Conservation (phyloP, 2,329 filamentous ascomycete genomes). For the Pseudophaeomoniella oleicola region DNA sequence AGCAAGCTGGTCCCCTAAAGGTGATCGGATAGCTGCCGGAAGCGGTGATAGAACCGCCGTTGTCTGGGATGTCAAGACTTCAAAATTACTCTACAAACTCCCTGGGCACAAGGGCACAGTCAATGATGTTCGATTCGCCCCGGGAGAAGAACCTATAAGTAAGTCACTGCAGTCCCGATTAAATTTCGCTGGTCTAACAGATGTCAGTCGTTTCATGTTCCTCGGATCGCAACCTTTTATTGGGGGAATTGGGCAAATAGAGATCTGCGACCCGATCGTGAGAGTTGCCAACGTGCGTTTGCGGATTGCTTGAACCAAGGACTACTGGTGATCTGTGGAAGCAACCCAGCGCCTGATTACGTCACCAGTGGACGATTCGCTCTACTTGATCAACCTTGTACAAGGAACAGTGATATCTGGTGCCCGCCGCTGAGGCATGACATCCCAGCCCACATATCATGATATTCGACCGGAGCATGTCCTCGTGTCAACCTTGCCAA, state of each 20-base stretch:
- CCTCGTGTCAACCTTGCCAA: no score
- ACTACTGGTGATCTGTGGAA: no score
- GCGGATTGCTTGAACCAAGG: no score
- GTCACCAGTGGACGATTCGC: no score
- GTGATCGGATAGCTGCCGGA: slow-evolving; percentile 76
- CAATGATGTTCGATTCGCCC: slow-evolving; percentile 85
- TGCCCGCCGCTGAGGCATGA: no score
- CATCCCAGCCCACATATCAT: no score
- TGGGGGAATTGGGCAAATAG: slow-evolving; percentile 48
- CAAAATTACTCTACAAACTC: slow-evolving; percentile 84
- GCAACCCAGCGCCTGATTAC: no score
- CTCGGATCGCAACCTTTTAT: slow-evolving; percentile 71
- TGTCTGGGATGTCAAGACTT: slow-evolving; percentile 79
- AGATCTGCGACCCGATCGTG: no score
- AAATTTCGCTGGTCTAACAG: slow-evolving; percentile 9
- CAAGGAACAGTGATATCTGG: no score
- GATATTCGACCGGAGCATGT: no score
- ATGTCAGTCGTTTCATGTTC: slow-evolving; percentile 67
- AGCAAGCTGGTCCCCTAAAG: slow-evolving; percentile 77
- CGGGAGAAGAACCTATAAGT: slow-evolving; percentile 74
- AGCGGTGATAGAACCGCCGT: slow-evolving; percentile 83
- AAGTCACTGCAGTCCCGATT: slow-evolving; percentile 29
- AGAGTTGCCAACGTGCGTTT: no score
- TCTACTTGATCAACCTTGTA: no score
- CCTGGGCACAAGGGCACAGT: slow-evolving; percentile 91